Evolutionary conservation across 345 rosid species (phyloP).

Genomic region (Populus euphratica): DNA sequence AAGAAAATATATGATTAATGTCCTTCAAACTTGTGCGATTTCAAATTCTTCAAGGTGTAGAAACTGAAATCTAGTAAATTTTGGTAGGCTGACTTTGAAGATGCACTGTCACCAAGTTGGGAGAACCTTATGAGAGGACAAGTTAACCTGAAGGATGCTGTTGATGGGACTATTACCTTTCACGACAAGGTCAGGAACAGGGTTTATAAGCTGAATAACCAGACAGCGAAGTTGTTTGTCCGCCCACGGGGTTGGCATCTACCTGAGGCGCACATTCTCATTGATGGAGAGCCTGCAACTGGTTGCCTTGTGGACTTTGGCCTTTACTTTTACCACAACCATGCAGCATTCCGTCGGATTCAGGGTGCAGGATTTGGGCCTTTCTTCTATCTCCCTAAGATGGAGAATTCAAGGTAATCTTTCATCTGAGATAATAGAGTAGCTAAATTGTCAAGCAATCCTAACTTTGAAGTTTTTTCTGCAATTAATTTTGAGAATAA

Average conservation of each 20-base stretch:
- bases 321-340: constrained; percentile 81
- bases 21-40: too few species aligned
- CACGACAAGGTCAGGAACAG: constrained; percentile 75
- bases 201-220: constrained; percentile 79
- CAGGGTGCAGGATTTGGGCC: constrained; percentile 88
- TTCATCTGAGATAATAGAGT: background rate
- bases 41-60: background rate
- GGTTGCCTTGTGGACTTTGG: constrained; percentile 94
- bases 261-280: constrained; percentile 77
- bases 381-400: constrained; percentile 92
- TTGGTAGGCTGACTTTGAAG: constrained; percentile 82
- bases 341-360: constrained; percentile 51
- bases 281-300: constrained; percentile 79
- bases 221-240: constrained; percentile 76
- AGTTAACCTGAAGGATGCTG: constrained; percentile 84
- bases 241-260: constrained; percentile 94
- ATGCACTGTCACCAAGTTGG: constrained; percentile 91
- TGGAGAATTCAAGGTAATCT: constrained; percentile 82
- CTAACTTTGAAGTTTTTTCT: background rate
- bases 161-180: constrained; percentile 70
- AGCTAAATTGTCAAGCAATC: background rate
- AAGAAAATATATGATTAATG: too few species aligned
- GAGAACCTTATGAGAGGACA: constrained; percentile 92
- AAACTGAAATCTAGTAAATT: background rate
- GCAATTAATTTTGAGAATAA: background rate